These are phyloP conservation scores for Boletus fagicola DNA, from an alignment of 768 basidiomycete genomes.

Conservation along the genomic window DNA sequence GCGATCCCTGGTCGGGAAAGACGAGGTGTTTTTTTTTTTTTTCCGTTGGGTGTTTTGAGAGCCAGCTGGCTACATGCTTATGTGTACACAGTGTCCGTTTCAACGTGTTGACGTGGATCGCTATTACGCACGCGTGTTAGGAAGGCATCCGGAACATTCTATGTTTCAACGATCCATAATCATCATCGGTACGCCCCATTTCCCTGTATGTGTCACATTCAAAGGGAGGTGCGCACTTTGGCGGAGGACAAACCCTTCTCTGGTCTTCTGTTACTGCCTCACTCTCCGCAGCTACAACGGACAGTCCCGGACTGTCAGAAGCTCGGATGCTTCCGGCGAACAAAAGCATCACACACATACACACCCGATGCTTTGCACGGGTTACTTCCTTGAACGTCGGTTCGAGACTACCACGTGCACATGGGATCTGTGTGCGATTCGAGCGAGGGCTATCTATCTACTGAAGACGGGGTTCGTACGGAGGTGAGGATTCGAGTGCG, in stretches of 20 bases:
- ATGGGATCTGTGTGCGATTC: too few species aligned
- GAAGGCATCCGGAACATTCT: not conserved
- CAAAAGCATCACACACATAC: not conserved
- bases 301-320: not conserved
- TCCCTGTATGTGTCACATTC: not conserved
- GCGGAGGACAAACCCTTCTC: not conserved
- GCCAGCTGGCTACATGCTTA: not conserved
- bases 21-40: not conserved
- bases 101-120: not conserved
- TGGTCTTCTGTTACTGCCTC: too few species aligned
- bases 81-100: not conserved
- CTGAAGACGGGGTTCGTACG: too few species aligned
- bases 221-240: not conserved
- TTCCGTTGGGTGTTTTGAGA: not conserved
- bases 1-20: conserved; percentile 4
- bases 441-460: too few species aligned
- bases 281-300: not conserved
- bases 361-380: not conserved
- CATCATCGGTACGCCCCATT: not conserved
- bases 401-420: not conserved
- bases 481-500: too few species aligned
- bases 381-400: not conserved
- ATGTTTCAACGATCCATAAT: not conserved
- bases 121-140: not conserved
- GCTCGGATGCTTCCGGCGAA: not conserved